Conservation (phyloP, 345 rosid species). For the Pistacia integerrima region DNA sequence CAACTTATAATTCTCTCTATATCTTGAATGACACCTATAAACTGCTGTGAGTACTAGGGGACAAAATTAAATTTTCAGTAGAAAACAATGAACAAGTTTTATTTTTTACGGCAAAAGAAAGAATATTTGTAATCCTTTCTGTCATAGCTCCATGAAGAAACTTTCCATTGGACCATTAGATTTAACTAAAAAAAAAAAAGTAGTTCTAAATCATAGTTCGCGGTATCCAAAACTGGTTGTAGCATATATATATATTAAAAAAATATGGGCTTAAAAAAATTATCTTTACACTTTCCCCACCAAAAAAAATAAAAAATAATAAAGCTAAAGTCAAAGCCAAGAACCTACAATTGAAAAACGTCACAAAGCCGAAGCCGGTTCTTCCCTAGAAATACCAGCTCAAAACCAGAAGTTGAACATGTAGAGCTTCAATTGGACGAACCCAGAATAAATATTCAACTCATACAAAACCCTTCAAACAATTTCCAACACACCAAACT, state of each 20-base stretch:
- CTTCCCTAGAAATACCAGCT: not conserved
- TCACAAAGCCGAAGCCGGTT: not conserved
- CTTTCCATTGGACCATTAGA: not conserved
- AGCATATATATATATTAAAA: not conserved
- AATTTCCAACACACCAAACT: not conserved
- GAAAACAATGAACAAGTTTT: not conserved
- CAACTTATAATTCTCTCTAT: not conserved
- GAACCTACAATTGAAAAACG: not conserved
- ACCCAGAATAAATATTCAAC: not conserved
- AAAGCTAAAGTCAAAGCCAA: not conserved
- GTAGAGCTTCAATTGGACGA: not conserved
- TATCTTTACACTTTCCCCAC: not conserved
- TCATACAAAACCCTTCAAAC: not conserved
- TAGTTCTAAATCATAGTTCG: not conserved
- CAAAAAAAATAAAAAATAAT: not conserved
- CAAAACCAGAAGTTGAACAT: not conserved
- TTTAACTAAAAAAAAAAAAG: not conserved
- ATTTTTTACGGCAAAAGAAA: not conserved
- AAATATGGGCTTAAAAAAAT: not conserved
- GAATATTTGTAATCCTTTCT: not conserved
- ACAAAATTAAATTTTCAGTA: not conserved
- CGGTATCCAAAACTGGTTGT: not conserved
- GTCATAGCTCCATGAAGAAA: not conserved
- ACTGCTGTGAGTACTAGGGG: no score
- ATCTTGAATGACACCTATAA: not conserved